A percentile compares a stretch with the other conserved stretches of the same genome.
phyloP scores from a whole-genome alignment of 2,329 filamentous ascomycete genomes.

The Pyricularia grisea region DNA sequence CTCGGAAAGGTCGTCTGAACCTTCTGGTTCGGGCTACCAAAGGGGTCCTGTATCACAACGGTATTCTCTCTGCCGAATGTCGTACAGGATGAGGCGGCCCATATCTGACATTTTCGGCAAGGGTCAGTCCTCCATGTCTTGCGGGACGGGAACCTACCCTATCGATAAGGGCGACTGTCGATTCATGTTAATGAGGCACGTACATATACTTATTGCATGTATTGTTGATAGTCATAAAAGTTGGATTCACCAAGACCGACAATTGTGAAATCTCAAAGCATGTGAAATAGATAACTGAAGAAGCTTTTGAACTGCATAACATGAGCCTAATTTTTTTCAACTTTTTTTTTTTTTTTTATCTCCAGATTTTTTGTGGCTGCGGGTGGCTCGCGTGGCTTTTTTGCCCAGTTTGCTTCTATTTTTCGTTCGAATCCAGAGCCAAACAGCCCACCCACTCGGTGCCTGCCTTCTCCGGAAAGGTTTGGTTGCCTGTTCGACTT shows the following conservation, averaged over 20 bases:
- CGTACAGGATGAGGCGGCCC: not conserved
- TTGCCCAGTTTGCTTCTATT: not conserved
- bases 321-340: not conserved
- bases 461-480: not conserved
- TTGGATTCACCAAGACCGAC: too few species aligned
- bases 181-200: not conserved
- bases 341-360: not conserved
- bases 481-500: not conserved
- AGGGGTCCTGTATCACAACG: too few species aligned
- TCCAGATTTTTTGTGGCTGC: not conserved
- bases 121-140: not conserved
- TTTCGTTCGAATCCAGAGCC: too few species aligned
- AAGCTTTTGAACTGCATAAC: not conserved
- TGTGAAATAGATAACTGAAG: not conserved
- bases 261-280: too few species aligned
- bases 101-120: not conserved
- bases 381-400: not conserved
- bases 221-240: too few species aligned
- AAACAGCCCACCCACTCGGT: too few species aligned
- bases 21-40: not conserved
- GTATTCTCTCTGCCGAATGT: not conserved
- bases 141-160: not conserved
- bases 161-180: not conserved
- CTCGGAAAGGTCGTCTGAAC: not conserved
- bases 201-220: not conserved